A percentile compares a stretch with the other conserved stretches of the same genome.
phyloP scores from a whole-genome alignment of 257 asterid genomes.

The Knoxia roxburghii region DNA sequence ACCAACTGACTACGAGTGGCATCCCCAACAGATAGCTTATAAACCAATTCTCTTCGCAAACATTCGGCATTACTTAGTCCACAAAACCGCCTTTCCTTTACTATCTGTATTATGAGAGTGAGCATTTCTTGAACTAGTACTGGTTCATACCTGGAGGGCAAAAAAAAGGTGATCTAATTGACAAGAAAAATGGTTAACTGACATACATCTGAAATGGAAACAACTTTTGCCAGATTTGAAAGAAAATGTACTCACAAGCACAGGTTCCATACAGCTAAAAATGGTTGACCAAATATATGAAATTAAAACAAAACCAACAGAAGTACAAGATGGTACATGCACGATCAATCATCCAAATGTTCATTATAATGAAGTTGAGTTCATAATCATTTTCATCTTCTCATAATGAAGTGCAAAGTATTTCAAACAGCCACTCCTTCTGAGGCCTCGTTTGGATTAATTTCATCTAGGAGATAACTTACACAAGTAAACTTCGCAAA shows the following conservation, averaged over 20 bases:
- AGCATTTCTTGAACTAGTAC: conserved; percentile 80
- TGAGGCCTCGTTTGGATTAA: background rate
- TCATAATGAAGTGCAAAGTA: background rate
- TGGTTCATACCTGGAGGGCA: conserved; percentile 79
- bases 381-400: background rate
- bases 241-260: background rate
- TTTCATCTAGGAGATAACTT: background rate
- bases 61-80: conserved; percentile 78
- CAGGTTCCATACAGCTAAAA: background rate
- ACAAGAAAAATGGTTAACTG: background rate
- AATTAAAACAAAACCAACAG: background rate
- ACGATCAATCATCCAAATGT: background rate
- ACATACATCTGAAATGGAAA: background rate
- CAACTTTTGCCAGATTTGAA: background rate
- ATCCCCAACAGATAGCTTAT: conserved; percentile 79
- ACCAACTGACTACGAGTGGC: conserved; percentile 93
- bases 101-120: conserved; percentile 75
- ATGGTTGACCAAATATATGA: no score
- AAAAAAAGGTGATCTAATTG: background rate
- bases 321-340: background rate
- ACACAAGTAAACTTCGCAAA: background rate
- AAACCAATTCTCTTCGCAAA: conserved; percentile 72
- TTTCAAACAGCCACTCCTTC: background rate
- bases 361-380: background rate
- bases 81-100: conserved; percentile 87